Conservation (phyloP, 257 asterid genomes). For the Paraleonurus japonicus region DNA sequence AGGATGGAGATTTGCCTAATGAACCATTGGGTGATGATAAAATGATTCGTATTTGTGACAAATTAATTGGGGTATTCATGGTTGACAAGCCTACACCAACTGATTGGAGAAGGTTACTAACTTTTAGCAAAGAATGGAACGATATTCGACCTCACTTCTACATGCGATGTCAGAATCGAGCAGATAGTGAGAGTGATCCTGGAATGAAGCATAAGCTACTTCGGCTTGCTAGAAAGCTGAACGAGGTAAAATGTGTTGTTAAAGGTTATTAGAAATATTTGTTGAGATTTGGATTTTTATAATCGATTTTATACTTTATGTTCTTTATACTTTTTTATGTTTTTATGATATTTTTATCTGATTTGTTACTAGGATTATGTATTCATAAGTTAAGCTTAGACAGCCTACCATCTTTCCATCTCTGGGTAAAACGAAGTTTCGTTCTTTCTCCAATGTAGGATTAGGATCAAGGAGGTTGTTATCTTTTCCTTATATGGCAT, state of each 20-base stretch:
- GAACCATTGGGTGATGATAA: conserved; percentile 50
- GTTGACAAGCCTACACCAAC: conserved; percentile 84
- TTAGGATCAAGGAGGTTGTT: neutral
- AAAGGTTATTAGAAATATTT: conserved; percentile 2
- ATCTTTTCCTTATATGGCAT: neutral
- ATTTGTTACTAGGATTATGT: conserved; percentile 3
- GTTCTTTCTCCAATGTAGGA: conserved; percentile 3
- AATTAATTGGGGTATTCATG: conserved; percentile 78
- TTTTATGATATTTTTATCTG: neutral
- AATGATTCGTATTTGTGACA: conserved; percentile 73
- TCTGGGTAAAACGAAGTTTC: neutral
- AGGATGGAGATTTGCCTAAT: conserved; percentile 30
- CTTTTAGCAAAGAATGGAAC: conserved; percentile 85
- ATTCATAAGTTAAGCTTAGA: neutral
- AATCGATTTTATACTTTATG: neutral
- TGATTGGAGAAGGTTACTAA: conserved; percentile 85
- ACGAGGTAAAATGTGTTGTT: conserved; percentile 49
- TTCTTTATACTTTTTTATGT: neutral
- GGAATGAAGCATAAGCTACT: conserved; percentile 75
- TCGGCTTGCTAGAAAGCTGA: conserved; percentile 81
- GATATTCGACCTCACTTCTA: conserved; percentile 77
- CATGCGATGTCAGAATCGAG: conserved; percentile 66
- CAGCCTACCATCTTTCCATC: neutral
- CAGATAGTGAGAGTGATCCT: conserved; percentile 69
- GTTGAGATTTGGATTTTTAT: neutral